Evolutionary conservation across 2,329 filamentous ascomycete species (phyloP).

Genomic region (Hypoxylon sp.): DNA sequence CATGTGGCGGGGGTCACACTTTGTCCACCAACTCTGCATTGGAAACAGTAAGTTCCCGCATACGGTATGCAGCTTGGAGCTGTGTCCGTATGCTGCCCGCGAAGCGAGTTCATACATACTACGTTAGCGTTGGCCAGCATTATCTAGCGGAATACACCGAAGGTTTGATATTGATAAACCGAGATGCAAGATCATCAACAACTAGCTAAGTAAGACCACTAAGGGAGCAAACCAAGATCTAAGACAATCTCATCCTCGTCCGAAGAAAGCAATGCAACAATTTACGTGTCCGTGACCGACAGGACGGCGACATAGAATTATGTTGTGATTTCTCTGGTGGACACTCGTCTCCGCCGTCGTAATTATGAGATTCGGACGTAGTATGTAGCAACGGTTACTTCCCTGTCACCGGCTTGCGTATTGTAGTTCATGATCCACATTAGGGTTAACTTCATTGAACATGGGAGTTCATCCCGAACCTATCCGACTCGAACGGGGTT

Average conservation of each 20-base stretch:
- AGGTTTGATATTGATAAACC: slow-evolving; percentile 39
- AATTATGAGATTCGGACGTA: slow-evolving; percentile 14
- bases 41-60: slow-evolving; percentile 45
- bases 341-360: slow-evolving; percentile 24
- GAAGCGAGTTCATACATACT: slow-evolving; percentile 41
- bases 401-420: slow-evolving; percentile 23
- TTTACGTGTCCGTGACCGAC: slow-evolving; percentile 40
- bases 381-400: slow-evolving; percentile 29
- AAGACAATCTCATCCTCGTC: slow-evolving; percentile 44
- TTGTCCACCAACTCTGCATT: slow-evolving; percentile 35
- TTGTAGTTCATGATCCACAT: slow-evolving; percentile 35
- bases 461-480: slow-evolving; percentile 29
- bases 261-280: slow-evolving; percentile 27
- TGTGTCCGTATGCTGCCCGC: slow-evolving; percentile 43
- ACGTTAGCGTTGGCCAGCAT: slow-evolving; percentile 36
- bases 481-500: slow-evolving; percentile 32
- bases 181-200: slow-evolving; percentile 44
- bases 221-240: slow-evolving; percentile 47
- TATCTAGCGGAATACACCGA: slow-evolving; percentile 43
- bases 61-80: slow-evolving; percentile 40
- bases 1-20: slow-evolving; percentile 45
- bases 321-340: slow-evolving; percentile 19
- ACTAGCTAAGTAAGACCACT: slow-evolving; percentile 28
- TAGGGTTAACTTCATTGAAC: slow-evolving; percentile 20
- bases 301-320: slow-evolving; percentile 11